Base-by-base conservation (phyloP, 1,284 basidiomycete genomes). In the Sporisorium reilianum region DNA sequence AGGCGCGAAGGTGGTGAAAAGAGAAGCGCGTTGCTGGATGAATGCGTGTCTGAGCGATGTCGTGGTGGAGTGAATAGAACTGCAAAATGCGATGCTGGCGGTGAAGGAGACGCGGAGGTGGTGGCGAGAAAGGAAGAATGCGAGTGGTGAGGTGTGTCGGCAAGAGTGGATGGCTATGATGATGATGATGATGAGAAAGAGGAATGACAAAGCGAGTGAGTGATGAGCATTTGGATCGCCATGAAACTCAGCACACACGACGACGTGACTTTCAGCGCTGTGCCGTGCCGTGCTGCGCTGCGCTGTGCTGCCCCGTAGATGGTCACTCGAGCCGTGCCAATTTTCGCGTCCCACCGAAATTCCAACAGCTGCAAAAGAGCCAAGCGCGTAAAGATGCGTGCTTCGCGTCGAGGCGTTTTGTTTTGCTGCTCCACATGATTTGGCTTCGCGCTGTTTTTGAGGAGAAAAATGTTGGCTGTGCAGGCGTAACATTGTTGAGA, bases 301-400 rank as follows among this genome's bases (percentile, higher is more conserved):
- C n/a, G n/a, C n/a, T n/a, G n/a, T 16, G 22, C 36, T 18, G 8
- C 25, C 5, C 16, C 36, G 55, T 57, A 49, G 20, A 50, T 23
- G 55, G 46, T 51, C 40, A 59, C 23, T 57, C 34, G 38, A 49
- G 36, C 22, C n/a, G n/a, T n/a, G n/a, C n/a, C n/a, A n/a, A n/a
- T n/a, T n/a, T 26, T 49, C 51, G 45, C 45, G 44, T 54, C 40
- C 18, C 23, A 51, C 25, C 26, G n/a, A 50, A 56, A 51, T 51
- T 64, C 36, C 42, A 22, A 50, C 45, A 23, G 4, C 23, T 36
- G 38, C 12, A 20, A 12, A 16, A 34, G 20, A 40, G 22, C 25
- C 57, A 40, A 65, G 64, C 64, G 64, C 64, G 64, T 65, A 65
- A 55, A 65, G 56, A 55, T 30, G 56, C 46, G 64, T 59, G 46